Evolutionary conservation across 495 filamentous ascomycete species (phyloP).

Genomic region (Amniculicola lignicola): DNA sequence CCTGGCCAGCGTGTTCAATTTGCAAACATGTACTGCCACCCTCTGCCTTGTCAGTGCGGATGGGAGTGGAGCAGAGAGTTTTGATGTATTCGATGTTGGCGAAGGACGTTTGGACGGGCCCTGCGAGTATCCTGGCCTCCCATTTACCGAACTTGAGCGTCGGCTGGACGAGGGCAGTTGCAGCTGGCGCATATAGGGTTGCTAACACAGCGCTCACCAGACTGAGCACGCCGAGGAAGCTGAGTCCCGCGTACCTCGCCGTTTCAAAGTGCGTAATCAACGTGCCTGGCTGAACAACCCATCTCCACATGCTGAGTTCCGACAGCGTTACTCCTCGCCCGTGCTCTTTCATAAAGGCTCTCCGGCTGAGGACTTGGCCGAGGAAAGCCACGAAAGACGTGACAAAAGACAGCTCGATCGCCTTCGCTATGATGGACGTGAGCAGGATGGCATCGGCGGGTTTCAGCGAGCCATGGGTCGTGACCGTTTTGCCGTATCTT

Average conservation of each 20-base stretch:
- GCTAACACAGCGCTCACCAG: constrained; percentile 59
- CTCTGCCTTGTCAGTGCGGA: constrained; percentile 35
- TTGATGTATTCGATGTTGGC: constrained; percentile 55
- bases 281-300: constrained; percentile 62
- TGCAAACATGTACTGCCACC: constrained; percentile 56
- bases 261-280: constrained; percentile 65
- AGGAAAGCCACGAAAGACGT: constrained; percentile 72
- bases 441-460: constrained; percentile 59
- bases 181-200: constrained; percentile 71
- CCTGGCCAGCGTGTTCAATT: constrained; percentile 61
- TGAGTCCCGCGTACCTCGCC: constrained; percentile 57
- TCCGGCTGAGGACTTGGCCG: constrained; percentile 66
- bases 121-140: constrained; percentile 47
- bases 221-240: constrained; percentile 56
- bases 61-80: constrained; percentile 56
- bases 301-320: constrained; percentile 55
- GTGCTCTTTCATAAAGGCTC: constrained; percentile 55
- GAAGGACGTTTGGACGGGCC: constrained; percentile 56
- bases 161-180: constrained; percentile 67
- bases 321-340: constrained; percentile 62
- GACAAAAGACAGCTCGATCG: constrained; percentile 72
- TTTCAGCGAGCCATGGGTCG: constrained; percentile 47
- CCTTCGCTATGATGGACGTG: constrained; percentile 64
- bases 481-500: constrained; percentile 55
- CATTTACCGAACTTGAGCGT: constrained; percentile 55